phyloP scores from a whole-genome alignment of 805 yeast genomes.

The Saccharomyces kudriavzevii region DNA sequence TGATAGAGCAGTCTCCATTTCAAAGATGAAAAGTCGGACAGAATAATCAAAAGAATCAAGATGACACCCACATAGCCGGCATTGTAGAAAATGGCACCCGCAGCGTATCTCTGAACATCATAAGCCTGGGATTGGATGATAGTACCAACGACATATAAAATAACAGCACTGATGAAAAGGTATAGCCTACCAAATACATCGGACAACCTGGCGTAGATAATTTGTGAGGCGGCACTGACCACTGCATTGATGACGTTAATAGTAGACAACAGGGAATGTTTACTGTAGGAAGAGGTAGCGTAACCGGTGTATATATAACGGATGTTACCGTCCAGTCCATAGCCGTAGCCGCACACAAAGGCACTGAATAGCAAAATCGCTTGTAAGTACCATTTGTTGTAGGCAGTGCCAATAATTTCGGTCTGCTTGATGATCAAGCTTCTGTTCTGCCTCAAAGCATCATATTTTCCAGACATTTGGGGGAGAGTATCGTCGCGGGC shows the following conservation, averaged over 20 bases:
- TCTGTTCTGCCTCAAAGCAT: conserved; percentile 10
- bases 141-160: conserved; percentile 49
- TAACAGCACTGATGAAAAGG: conserved; percentile 37
- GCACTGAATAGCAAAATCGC: conserved; percentile 36
- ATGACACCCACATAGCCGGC: conserved; percentile 58
- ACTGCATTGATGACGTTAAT: conserved; percentile 45
- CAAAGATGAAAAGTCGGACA: conserved; percentile 60
- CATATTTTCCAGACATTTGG: neutral
- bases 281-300: conserved; percentile 42
- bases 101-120: conserved; percentile 46
- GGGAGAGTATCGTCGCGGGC: neutral
- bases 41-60: conserved; percentile 46
- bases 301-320: conserved; percentile 41
- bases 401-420: conserved; percentile 43
- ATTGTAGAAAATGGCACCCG: conserved; percentile 43
- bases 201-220: conserved; percentile 47
- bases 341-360: conserved; percentile 45
- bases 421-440: conserved; percentile 42
- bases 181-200: conserved; percentile 51
- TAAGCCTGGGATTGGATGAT: conserved; percentile 48
- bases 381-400: conserved; percentile 30
- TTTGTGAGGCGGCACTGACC: conserved; percentile 51
- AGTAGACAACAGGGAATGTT: conserved; percentile 45
- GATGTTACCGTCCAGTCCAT: conserved; percentile 45
- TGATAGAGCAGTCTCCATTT: conserved; percentile 64